Base-by-base conservation (phyloP, 2,329 filamentous ascomycete genomes). In the Alternaria solani region DNA sequence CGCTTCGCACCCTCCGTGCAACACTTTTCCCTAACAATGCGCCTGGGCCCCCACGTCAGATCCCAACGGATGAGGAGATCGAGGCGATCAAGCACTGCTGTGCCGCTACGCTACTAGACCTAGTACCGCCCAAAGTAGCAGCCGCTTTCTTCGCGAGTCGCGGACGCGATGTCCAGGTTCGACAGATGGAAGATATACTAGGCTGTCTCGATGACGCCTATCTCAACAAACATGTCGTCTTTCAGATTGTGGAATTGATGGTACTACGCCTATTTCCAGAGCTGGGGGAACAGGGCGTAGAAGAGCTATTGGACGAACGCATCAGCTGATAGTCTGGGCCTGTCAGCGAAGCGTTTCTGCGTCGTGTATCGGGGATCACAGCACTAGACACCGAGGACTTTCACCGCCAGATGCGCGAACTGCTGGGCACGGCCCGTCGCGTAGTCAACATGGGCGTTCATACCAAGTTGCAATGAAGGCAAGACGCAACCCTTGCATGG, bases 161-260 rank as follows among this genome's bases (percentile, higher is more conserved):
- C 26, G 62, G 57, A 39, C 53, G 81, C 85, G 78, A 88, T 44
- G 78, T 81, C 61, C 85, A 89, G 68, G 85, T 92, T 64, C 87
- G 89, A 72, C 81, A 84, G 62, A 80, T 86, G 26, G 81, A 82
- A 55, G 81, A 82, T 25, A 82, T 93, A 46, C 83, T 98, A 47
- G 88, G 91, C 69, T 83, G 94, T 38, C 89, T 97, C 67, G 87
- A 86, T 16, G 93, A 97, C 78, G 83, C 86, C 52, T 97, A 97
- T 80, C 90, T 93, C 80, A 99, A 99, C 80, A 96, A 94, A 81
- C 93, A 97, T 80, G 82, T 98, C 32, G 82, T 97, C 68, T 97
- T 96, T 74, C 85, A 88, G 44, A 83, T 95, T 48, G 81, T 98
- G 34, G 95, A 99, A 80, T 80, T 94, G 59, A 76, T 97, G 2